These are phyloP conservation scores for Globisporangium iwayamae DNA, from an alignment of 352 stramenopile species.

Conservation along the genomic window DNA sequence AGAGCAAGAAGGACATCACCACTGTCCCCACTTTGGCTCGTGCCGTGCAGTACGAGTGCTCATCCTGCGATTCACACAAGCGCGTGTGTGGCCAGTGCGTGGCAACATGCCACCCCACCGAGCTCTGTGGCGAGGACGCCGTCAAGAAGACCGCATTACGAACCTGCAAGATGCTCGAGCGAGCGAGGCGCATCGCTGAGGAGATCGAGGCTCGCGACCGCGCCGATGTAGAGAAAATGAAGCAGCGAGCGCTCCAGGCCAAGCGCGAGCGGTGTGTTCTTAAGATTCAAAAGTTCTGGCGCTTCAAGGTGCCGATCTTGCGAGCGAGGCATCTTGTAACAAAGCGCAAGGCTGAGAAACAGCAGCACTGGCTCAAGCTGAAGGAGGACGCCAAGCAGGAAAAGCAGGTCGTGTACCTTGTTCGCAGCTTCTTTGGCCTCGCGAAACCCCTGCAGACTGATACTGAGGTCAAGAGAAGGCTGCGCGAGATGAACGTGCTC, in stretches of 20 bases:
- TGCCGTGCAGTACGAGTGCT: slow-evolving; percentile 51
- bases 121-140: slow-evolving; percentile 34
- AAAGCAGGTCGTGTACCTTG: slow-evolving; percentile 32
- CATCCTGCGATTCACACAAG: slow-evolving; percentile 19
- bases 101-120: slow-evolving; percentile 29
- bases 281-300: slow-evolving; percentile 59
- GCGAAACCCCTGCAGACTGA: slow-evolving; percentile 40
- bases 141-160: slow-evolving; percentile 28
- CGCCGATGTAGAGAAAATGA: slow-evolving; percentile 42
- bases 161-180: slow-evolving; percentile 40
- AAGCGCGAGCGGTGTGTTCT: slow-evolving; percentile 27
- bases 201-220: slow-evolving; percentile 45
- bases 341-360: slow-evolving; percentile 25
- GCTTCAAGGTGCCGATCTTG: slow-evolving; percentile 28
- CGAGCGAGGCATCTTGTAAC: slow-evolving; percentile 24
- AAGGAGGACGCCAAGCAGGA: slow-evolving; percentile 29
- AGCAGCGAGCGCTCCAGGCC: slow-evolving; percentile 20
- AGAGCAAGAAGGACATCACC: neutral
- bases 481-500: slow-evolving; percentile 49
- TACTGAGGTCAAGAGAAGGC: slow-evolving; percentile 26
- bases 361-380: slow-evolving; percentile 32
- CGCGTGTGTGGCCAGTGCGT: slow-evolving; percentile 49
- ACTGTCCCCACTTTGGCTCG: slow-evolving; percentile 7
- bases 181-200: slow-evolving; percentile 25
- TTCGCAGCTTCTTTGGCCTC: slow-evolving; percentile 36